These are phyloP conservation scores for Tetracentron sinense DNA, from an alignment of 164 flowering plant species.

Conservation along the genomic window DNA sequence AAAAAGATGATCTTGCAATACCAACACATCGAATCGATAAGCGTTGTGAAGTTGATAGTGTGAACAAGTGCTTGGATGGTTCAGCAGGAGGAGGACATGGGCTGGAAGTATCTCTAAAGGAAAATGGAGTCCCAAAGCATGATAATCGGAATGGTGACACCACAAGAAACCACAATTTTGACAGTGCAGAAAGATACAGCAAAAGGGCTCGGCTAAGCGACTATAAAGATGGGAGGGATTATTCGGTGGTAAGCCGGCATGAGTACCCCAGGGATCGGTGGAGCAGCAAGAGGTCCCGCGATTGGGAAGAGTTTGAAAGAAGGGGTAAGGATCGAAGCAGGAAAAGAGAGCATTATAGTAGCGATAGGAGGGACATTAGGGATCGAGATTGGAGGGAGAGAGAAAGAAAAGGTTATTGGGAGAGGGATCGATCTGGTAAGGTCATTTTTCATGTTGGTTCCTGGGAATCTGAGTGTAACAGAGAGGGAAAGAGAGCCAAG, in stretches of 20 bases:
- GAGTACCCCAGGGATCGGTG: conserved; percentile 24
- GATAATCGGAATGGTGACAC: conserved; percentile 14
- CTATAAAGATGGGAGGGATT: conserved; percentile 23
- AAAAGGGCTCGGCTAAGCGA: conserved; percentile 36
- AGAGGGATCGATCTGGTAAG: conserved; percentile 70
- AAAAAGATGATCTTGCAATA: background rate
- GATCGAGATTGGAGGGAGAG: conserved; percentile 54
- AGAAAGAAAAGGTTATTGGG: conserved; percentile 87
- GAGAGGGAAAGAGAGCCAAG: conserved; percentile 36
- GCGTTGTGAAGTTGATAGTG: background rate
- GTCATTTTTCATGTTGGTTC: conserved; percentile 60
- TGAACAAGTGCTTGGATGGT: conserved; percentile 4
- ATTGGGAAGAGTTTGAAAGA: conserved; percentile 53
- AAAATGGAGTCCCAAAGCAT: conserved; percentile 18
- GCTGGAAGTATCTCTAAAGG: conserved; percentile 5
- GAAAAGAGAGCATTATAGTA: conserved; percentile 42
- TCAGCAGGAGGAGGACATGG: background rate
- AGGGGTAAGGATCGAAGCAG: conserved; percentile 43
- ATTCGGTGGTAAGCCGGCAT: conserved; percentile 13
- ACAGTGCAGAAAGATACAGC: conserved; percentile 29
- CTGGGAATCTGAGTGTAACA: conserved; percentile 59
- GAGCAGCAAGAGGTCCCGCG: conserved; percentile 49
- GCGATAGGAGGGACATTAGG: conserved; percentile 40
- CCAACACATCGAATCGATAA: background rate
- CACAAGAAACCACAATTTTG: conserved; percentile 25